A percentile compares a stretch with the other conserved stretches of the same genome.
Conservation (phyloP, 305 asterid species). For the Nicotiana rustica region DNA sequence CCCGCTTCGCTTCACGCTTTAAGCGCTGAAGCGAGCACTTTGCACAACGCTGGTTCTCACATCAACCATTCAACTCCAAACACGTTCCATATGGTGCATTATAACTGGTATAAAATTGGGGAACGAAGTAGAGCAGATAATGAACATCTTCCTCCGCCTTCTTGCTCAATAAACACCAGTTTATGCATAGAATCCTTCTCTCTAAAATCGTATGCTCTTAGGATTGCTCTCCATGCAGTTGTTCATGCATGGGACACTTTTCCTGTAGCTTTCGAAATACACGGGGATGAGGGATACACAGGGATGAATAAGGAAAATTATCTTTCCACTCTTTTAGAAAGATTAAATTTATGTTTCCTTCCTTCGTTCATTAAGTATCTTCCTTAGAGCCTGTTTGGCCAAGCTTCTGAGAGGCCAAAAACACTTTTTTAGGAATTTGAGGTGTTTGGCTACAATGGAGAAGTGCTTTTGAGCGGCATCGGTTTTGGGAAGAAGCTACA, state of each 20-base stretch:
- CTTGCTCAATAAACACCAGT: not conserved
- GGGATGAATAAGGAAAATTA: not conserved
- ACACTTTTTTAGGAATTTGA: not conserved
- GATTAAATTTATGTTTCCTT: not conserved
- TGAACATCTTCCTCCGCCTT: not conserved
- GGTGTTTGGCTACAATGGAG: too few relatives aligned
- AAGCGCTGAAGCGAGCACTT: too few relatives aligned
- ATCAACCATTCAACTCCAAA: not conserved
- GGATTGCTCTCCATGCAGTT: not conserved
- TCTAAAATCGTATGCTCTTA: not conserved
- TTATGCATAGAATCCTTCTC: not conserved
- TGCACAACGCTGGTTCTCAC: not conserved
- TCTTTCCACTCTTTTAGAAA: slow-evolving; percentile 16
- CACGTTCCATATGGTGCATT: not conserved
- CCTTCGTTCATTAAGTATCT: slow-evolving; percentile 2
- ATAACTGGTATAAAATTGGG: not conserved
- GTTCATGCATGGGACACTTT: too few relatives aligned
- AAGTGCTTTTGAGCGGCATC: too few relatives aligned
- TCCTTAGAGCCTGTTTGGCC: not conserved
- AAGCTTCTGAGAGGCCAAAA: too few relatives aligned
- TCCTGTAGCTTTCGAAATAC: not conserved
- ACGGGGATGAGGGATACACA: not conserved
- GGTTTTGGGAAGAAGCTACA: too few relatives aligned
- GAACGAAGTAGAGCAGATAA: not conserved
- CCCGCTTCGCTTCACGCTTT: too few relatives aligned